phyloP scores from a whole-genome alignment of 495 filamentous ascomycete species.

The Staphylotrichum longicolle region DNA sequence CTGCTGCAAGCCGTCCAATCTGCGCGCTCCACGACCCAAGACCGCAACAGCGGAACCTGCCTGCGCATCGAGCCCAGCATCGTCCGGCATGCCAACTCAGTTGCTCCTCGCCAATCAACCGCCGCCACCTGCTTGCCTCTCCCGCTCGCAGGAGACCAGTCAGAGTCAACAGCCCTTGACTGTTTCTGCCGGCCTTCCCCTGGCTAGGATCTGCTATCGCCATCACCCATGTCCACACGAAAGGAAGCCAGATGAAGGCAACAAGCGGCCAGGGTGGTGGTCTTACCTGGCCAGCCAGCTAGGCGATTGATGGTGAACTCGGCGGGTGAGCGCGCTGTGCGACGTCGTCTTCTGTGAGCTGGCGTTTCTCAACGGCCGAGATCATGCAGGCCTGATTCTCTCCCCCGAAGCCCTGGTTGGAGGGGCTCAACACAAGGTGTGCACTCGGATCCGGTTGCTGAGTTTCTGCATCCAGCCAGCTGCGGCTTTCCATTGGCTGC shows the following conservation, averaged over 20 bases:
- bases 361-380: slow-evolving; percentile 14
- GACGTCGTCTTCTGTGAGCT: not conserved
- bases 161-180: not conserved
- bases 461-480: slow-evolving; percentile 2
- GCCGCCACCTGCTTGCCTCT: slow-evolving; percentile 27
- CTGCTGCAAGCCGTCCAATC: slow-evolving; percentile 29
- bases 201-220: not conserved
- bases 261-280: not conserved
- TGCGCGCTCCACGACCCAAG: slow-evolving; percentile 34
- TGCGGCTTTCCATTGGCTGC: slow-evolving; percentile 5
- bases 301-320: too few relatives aligned
- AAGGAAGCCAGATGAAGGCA: not conserved
- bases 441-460: not conserved
- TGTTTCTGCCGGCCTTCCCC: not conserved
- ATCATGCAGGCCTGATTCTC: slow-evolving; percentile 9
- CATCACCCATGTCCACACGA: slow-evolving; percentile 1
- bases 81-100: slow-evolving; percentile 33
- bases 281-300: not conserved
- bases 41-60: slow-evolving; percentile 28
- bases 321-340: not conserved
- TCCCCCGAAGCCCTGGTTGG: not conserved
- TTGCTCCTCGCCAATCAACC: slow-evolving; percentile 28
- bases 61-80: slow-evolving; percentile 27
- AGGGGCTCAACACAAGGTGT: not conserved
- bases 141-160: slow-evolving; percentile 10